Percentiles rank a stretch among this genome's conserved stretches.
Evolutionary conservation across 257 asterid genomes (phyloP).

Genomic region (Solanum tacnaense): DNA sequence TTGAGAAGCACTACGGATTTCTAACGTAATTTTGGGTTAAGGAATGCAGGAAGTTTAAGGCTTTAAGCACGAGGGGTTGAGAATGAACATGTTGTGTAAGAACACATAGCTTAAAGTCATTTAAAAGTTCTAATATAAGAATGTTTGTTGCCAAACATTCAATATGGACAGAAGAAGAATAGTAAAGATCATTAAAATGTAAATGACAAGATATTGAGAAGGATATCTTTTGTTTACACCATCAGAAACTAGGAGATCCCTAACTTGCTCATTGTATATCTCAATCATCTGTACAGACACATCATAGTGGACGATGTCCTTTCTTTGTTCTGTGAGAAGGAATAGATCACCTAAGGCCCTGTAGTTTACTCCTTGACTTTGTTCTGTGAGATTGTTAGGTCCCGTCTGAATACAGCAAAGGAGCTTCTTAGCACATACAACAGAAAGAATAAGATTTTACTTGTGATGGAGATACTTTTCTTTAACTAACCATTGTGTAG

Average conservation of each 20-base stretch:
- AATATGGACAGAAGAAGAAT: not conserved
- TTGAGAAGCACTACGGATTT: conserved; percentile 86
- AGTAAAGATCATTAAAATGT: not conserved
- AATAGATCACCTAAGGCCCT: conserved; percentile 83
- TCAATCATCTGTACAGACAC: conserved; percentile 97
- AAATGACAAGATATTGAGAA: conserved; percentile 5
- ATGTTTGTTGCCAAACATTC: not conserved
- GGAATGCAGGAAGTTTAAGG: conserved; percentile 14
- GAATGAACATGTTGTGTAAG: not conserved
- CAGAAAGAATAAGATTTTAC: not conserved
- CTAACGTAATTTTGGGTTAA: conserved; percentile 61
- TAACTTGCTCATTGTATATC: conserved; percentile 94
- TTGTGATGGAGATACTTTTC: not conserved
- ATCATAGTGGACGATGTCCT: conserved; percentile 60
- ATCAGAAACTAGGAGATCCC: conserved; percentile 75
- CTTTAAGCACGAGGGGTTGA: not conserved
- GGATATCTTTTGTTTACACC: conserved; percentile 92
- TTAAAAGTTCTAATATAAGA: not conserved
- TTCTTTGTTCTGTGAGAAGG: conserved; percentile 73
- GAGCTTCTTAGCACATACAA: conserved; percentile 2
- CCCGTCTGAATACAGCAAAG: conserved; percentile 54
- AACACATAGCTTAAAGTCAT: not conserved
- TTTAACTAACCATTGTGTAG: conserved; percentile 65
- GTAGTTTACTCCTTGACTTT: conserved; percentile 78
- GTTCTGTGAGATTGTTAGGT: conserved; percentile 75